A percentile compares a stretch with the other conserved stretches of the same genome.
Evolutionary conservation across 2,329 filamentous ascomycete genomes (phyloP).

Genomic region (Sphaerulina vaccinii): DNA sequence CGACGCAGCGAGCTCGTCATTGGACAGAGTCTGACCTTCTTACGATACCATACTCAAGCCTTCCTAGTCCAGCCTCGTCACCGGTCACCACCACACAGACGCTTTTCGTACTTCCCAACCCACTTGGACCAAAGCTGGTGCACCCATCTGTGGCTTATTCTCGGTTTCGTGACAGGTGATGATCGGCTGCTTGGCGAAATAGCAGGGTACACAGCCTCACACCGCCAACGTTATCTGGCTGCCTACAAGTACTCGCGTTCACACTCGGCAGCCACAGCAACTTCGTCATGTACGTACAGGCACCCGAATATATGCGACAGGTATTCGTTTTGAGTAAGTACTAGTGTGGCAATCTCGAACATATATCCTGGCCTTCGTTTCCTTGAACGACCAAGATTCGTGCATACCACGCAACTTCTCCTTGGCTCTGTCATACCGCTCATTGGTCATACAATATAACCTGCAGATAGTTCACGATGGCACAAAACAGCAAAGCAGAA

Average conservation of each 20-base stretch:
- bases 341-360: conserved; percentile 5
- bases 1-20: neutral
- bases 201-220: conserved; percentile 11
- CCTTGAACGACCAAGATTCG: conserved; percentile 8
- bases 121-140: neutral
- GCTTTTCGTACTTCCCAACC: neutral
- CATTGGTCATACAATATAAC: conserved; percentile 1
- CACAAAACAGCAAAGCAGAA: conserved; percentile 13
- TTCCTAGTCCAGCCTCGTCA: neutral
- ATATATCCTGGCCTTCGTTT: conserved; percentile 2
- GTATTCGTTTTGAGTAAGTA: conserved; percentile 6
- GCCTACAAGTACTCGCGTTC: conserved; percentile 14
- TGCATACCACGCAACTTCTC: conserved; percentile 1
- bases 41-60: no score
- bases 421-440: conserved; percentile 6
- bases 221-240: conserved; percentile 8
- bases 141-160: neutral
- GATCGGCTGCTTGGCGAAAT: conserved; percentile 1
- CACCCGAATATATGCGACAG: conserved; percentile 1
- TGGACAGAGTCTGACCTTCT: no score
- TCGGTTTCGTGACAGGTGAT: neutral
- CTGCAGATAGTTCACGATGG: neutral
- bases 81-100: neutral
- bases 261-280: conserved; percentile 9
- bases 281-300: conserved; percentile 7